These are phyloP conservation scores for Cardiosporidium cionae DNA, from an alignment of 169 alveolate species.

Conservation along the genomic window DNA sequence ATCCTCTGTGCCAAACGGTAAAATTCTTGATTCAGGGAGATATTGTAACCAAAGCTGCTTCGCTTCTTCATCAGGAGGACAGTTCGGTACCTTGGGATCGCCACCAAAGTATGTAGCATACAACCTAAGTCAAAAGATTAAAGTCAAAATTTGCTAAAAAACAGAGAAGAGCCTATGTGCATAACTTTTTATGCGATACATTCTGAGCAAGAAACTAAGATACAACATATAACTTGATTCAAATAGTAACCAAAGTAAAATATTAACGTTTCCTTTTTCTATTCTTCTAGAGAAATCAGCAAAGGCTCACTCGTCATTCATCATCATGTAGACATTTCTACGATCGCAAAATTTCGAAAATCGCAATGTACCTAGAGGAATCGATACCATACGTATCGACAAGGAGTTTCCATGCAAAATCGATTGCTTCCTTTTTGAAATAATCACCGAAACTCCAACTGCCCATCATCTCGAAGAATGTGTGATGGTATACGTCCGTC, in stretches of 20 bases:
- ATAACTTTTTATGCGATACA: neutral
- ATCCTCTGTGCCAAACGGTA: slow-evolving; percentile 72
- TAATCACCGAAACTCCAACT: slow-evolving; percentile 92
- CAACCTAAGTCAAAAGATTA: slow-evolving; percentile 38
- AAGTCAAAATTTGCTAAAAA: neutral
- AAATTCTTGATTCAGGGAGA: slow-evolving; percentile 57
- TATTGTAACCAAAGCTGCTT: slow-evolving; percentile 73
- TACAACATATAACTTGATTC: neutral
- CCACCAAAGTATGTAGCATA: slow-evolving; percentile 91
- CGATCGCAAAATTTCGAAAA: neutral
- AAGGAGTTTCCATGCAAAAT: slow-evolving; percentile 83
- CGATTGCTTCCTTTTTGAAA: slow-evolving; percentile 83
- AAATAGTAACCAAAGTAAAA: neutral
- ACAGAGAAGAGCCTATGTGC: neutral
- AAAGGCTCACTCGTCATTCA: neutral
- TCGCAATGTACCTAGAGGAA: slow-evolving; percentile 35
- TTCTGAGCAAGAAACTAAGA: neutral
- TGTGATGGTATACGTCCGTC: slow-evolving; percentile 87
- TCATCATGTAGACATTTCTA: slow-evolving; percentile 4
- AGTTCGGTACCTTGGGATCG: slow-evolving; percentile 70
- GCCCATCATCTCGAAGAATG: slow-evolving; percentile 93
- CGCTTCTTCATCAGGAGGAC: slow-evolving; percentile 78
- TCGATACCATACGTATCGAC: slow-evolving; percentile 72
- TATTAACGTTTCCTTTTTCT: neutral
- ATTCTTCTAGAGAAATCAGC: neutral